phyloP scores from a whole-genome alignment of 345 rosid species.

The Barbarea vulgaris region DNA sequence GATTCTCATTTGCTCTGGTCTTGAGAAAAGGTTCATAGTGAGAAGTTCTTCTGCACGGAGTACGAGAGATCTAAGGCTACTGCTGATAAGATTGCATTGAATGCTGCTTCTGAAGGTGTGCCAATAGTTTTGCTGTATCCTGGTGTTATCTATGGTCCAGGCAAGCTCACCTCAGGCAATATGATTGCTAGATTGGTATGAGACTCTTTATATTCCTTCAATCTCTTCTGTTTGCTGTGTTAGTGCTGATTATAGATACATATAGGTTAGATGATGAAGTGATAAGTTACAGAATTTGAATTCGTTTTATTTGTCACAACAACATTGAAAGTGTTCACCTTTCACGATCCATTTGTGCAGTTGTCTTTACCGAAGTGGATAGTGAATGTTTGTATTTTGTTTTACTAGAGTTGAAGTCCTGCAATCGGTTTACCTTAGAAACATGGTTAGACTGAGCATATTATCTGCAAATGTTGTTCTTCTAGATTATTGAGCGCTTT shows the following conservation, averaged over 20 bases:
- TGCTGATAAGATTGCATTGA: constrained; percentile 77
- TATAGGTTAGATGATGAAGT: neutral
- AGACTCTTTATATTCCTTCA: neutral
- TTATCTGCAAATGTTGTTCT: constrained; percentile 6
- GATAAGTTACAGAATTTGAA: constrained; percentile 6
- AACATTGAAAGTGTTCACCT: neutral
- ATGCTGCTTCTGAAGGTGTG: constrained; percentile 68
- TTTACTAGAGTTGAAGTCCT: neutral
- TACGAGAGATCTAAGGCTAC: constrained; percentile 76
- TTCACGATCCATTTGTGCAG: neutral
- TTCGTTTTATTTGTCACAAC: neutral
- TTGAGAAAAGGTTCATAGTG: constrained; percentile 53
- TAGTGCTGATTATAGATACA: neutral
- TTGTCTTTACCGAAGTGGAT: neutral
- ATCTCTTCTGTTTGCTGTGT: neutral
- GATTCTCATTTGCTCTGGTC: constrained; percentile 11
- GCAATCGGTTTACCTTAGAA: neutral
- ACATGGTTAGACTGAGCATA: neutral
- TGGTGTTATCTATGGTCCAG: constrained; percentile 85
- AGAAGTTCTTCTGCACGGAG: constrained; percentile 76
- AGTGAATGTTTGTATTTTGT: neutral
- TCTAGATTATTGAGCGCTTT: constrained; percentile 81
- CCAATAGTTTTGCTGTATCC: constrained; percentile 76
- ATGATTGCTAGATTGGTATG: constrained; percentile 71
- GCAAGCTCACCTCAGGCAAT: constrained; percentile 82